Evolutionary conservation across 2,329 filamentous ascomycete genomes (phyloP).

Genomic region (Pseudogymnoascus sp.): DNA sequence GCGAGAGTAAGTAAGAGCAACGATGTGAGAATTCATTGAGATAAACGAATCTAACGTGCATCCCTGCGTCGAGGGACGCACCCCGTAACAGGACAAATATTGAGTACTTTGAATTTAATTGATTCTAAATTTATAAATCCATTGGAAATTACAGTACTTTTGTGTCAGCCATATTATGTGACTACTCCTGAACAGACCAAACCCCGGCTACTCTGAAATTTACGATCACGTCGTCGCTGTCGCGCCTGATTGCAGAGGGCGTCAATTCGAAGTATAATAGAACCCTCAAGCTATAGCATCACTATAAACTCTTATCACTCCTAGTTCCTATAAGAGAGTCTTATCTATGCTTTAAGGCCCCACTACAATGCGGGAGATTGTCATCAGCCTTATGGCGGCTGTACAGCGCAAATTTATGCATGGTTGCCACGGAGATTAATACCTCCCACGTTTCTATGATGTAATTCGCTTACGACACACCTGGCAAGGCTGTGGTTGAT

Average conservation of each 20-base stretch:
- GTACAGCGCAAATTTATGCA: no score
- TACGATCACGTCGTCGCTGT: slow-evolving; percentile 16
- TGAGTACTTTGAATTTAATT: no score
- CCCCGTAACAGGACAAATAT: no score
- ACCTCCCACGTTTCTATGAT: no score
- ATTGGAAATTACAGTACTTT: no score
- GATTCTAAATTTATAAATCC: no score
- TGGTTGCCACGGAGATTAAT: no score
- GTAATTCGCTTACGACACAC: no score
- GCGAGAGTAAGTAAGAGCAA: no score
- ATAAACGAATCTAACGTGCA: not conserved
- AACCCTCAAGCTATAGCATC: not conserved
- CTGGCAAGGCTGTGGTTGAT: no score
- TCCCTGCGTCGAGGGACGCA: no score
- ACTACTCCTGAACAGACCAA: slow-evolving; percentile 14
- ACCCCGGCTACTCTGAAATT: slow-evolving; percentile 17
- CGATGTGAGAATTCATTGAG: no score
- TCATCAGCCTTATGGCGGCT: slow-evolving; percentile 11
- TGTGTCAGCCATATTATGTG: slow-evolving; percentile 14
- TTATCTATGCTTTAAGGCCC: slow-evolving; percentile 20
- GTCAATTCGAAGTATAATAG: slow-evolving; percentile 12
- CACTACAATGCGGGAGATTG: slow-evolving; percentile 16
- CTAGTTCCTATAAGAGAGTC: slow-evolving; percentile 18
- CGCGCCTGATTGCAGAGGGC: slow-evolving; percentile 15
- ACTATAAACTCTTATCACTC: not conserved